Evolutionary conservation across 768 basidiomycete species (phyloP), one percentile per base, ranked within the genome.

Genomic region (Suillus placidus): DNA sequence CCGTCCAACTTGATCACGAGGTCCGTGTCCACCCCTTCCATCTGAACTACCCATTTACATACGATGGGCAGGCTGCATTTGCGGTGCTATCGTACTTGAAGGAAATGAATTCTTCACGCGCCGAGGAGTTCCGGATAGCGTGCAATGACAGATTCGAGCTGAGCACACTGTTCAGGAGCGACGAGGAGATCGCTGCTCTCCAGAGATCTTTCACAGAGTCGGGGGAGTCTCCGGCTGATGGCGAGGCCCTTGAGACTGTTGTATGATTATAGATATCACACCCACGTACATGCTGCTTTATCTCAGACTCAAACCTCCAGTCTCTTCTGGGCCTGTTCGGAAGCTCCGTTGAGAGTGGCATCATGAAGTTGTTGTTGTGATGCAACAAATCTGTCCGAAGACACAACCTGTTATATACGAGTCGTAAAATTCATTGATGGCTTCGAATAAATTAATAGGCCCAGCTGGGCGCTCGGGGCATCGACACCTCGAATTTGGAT

Each of bases 81-180:
- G 77, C 78, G 1, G 82, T 83, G 10, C 64, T 87, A 34, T 72
- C 75, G 14, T 87, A 88, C 75, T 73, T 94, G 55, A 69, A 68
- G 20, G 75, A 81, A 3, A 73, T 88, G 54, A 76, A 81, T 64
- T 89, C 91, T 0, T 66, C 79, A 3, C 82, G 88, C 5, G 74
- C 75, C 1, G 87, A 87, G 20, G 90, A 91, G 71, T 92, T 90
- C 80, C 80, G 87, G 37, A 69, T 75, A 47, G 80, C 79, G 6
- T 90, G 87, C 64, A 81, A 85, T 58, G 69, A 65, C 18, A 83
- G 76, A 67, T 93, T 91, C 76, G 76, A 76, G 52, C 74, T 88
- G 30, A 88, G 92, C 23, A 90, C 88, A 8, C 77, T 87, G 32
- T 94, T 95, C 80, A 88, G 86, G 76, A 74, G 81, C 3, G 68